Evolutionary conservation across 192 early-diverging fungal species (phyloP).

Genomic region (Mortierella alpina): DNA sequence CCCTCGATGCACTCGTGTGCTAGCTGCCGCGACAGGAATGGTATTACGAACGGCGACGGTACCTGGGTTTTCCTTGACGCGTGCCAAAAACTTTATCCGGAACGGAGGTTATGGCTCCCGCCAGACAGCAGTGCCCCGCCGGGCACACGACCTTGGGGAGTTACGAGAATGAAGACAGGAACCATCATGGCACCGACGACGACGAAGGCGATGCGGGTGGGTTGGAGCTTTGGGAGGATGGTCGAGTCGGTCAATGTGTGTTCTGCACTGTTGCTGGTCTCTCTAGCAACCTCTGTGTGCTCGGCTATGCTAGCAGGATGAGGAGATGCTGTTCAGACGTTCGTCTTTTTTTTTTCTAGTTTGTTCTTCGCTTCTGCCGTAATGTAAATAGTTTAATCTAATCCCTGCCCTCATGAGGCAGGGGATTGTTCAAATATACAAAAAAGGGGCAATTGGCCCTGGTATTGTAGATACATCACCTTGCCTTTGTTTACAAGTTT

Average conservation of each 20-base stretch:
- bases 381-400: no score
- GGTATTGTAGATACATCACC: not conserved
- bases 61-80: conserved; percentile 39
- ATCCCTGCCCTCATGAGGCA: no score
- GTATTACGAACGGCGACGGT: conserved; percentile 17
- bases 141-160: conserved; percentile 1
- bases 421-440: no score
- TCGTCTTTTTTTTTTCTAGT: not conserved
- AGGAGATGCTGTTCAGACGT: not conserved
- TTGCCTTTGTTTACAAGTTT: conserved; percentile 3
- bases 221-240: not conserved
- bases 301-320: conserved; percentile 7
- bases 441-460: no score
- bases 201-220: not conserved
- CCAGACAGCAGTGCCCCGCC: not conserved
- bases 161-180: not conserved
- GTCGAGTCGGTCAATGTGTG: conserved; percentile 18
- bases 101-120: conserved; percentile 19
- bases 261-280: conserved; percentile 19
- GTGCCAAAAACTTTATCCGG: conserved; percentile 26
- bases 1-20: conserved; percentile 35
- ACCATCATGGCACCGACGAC: not conserved
- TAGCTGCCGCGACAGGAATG: conserved; percentile 22
- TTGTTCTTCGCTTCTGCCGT: no score
- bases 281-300: not conserved